Conservation (phyloP, 305 asterid species). For the Fraxinus albicans region DNA sequence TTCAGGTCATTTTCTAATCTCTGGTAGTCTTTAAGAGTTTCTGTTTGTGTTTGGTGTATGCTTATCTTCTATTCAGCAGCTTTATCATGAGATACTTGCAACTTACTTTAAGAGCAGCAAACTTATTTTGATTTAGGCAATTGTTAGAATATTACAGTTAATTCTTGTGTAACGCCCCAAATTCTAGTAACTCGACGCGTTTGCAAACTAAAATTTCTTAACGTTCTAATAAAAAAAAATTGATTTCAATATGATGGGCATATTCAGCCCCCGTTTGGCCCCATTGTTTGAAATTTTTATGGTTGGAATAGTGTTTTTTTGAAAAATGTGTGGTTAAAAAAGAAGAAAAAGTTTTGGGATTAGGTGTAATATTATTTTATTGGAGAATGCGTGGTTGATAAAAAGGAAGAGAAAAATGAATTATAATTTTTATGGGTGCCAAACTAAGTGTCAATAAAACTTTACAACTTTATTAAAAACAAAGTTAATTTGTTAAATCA, state of each 20-base stretch:
- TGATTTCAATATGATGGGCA: background rate
- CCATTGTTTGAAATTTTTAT: no score
- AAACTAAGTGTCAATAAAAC: background rate
- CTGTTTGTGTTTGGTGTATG: background rate
- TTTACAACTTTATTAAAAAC: background rate
- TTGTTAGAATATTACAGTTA: background rate
- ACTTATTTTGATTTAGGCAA: background rate
- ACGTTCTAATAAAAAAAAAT: background rate
- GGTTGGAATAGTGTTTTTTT: no score
- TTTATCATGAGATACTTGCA: background rate
- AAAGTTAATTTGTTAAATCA: background rate
- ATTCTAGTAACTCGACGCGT: background rate
- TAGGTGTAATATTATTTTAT: no score
- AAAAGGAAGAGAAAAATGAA: no score
- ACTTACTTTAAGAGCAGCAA: background rate
- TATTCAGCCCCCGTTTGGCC: no score
- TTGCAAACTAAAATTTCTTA: background rate
- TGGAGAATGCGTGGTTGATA: no score
- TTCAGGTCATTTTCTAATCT: slow-evolving; percentile 54
- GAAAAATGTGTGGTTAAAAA: no score
- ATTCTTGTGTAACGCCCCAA: background rate
- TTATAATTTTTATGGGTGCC: no score
- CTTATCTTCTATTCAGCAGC: background rate
- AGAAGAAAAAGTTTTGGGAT: no score
- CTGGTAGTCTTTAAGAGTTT: background rate